Percentiles rank a stretch among this genome's conserved stretches.
phyloP scores from a whole-genome alignment of 2,329 filamentous ascomycete genomes.

The Fusarium caatingaense region DNA sequence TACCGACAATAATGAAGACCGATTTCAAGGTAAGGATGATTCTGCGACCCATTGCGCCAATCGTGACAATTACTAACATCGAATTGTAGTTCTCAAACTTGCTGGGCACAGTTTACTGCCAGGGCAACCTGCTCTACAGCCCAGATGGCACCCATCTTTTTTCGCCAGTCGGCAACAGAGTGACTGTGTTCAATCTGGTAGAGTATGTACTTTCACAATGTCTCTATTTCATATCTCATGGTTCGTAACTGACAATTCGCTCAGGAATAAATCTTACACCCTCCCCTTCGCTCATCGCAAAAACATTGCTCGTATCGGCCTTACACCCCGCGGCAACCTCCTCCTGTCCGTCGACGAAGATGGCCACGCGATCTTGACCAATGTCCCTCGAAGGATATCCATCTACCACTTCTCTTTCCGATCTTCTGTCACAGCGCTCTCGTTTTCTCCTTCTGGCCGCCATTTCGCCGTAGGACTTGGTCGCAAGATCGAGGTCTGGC shows the following conservation, averaged over 20 bases:
- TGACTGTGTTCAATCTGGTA: conserved; percentile 95
- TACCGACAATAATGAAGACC: conserved; percentile 87
- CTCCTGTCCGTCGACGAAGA: conserved; percentile 94
- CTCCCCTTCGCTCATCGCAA: conserved; percentile 92
- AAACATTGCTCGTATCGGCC: conserved; percentile 88
- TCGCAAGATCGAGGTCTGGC: conserved; percentile 92
- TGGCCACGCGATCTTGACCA: conserved; percentile 92
- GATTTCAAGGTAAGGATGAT: conserved; percentile 85
- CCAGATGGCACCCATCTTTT: conserved; percentile 95
- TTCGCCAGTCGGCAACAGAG: conserved; percentile 95
- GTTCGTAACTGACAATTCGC: conserved; percentile 48
- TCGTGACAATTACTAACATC: neutral
- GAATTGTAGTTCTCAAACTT: conserved; percentile 89
- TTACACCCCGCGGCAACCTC: conserved; percentile 91
- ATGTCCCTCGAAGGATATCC: conserved; percentile 84
- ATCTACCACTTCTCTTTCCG: conserved; percentile 98
- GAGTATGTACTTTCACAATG: conserved; percentile 70
- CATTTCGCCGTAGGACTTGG: conserved; percentile 92
- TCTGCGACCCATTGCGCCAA: neutral
- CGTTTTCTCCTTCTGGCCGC: conserved; percentile 90
- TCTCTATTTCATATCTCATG: fast-evolving
- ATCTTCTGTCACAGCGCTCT: conserved; percentile 80
- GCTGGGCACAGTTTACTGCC: conserved; percentile 96
- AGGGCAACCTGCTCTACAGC: conserved; percentile 96
- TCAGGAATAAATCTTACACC: conserved; percentile 86